Base-by-base conservation (phyloP, 1,284 basidiomycete species). In the Tilletia walkeri region DNA sequence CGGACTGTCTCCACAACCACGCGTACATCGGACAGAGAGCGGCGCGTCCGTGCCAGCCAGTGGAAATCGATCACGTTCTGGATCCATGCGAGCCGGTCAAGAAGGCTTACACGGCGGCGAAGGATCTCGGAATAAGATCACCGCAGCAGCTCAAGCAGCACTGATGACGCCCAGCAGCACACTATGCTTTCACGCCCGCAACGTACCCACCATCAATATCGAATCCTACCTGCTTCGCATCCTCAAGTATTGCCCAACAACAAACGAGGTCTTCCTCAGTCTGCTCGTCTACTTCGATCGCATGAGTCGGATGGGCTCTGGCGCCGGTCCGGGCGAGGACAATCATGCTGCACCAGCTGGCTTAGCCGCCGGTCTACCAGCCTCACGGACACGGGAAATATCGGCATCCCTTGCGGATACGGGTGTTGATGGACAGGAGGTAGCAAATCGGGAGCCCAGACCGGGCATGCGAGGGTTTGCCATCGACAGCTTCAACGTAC, bases 281-380 rank as follows among this genome's bases (percentile, higher is more conserved):
- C 86, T 99, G 59, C 87, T 98, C 69, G 94, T 98, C 65, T 99
- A 98, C 85, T 98, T 99, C 84, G 95, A 99, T 84, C 89, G 95
- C 66, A 88, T 88, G 87, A 87, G 86, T 71, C 82, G 86, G 69
- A 90, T 89, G 88, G 77, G 90, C 88, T 80, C 85, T 1, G 77
- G 77, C 30, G 75, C 78, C 34, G 76, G 71, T 69, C 73, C 72
- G 1, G 76, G 76, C 16, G 70, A 73, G 41, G 76, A 75, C 53
- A 73, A 75, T 34, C 73, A 70, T 3, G 74, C 70, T 16, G 68
- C 74, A 48, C 71, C 74, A 1, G 77, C 74, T 3, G 77, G 77
- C 38, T 70, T 73, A 61, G 77, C 77, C 10, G 76, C 76, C 0
- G 76, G 76, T 7, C 66, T 77, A 7, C 76, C 77, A 20, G 72